A percentile compares a stretch with the other conserved stretches of the same genome.
phyloP scores from a whole-genome alignment of 2,329 filamentous ascomycete species.

The Scedosporium aurantiacum region DNA sequence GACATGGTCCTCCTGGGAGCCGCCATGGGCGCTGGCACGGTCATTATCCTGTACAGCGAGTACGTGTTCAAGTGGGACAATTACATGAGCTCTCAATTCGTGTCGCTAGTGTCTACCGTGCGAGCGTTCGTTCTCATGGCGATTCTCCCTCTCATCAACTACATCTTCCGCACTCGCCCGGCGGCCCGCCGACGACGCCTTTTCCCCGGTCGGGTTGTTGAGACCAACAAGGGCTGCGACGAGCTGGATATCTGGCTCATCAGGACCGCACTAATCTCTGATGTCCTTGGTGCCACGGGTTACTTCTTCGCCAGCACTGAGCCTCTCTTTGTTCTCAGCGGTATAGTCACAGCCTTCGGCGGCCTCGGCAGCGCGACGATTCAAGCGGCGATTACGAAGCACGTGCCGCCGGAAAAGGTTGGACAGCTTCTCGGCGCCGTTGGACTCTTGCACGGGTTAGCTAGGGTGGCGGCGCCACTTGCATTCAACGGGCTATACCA shows the following conservation, averaged over 20 bases:
- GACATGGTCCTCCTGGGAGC: conserved; percentile 76
- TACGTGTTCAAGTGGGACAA: conserved; percentile 74
- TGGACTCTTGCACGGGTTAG: conserved; percentile 73
- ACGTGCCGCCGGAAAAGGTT: conserved; percentile 70
- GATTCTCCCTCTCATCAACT: conserved; percentile 66
- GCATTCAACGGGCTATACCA: conserved; percentile 82
- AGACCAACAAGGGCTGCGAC: conserved; percentile 60
- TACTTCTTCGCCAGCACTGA: conserved; percentile 57
- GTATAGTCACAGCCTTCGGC: conserved; percentile 63
- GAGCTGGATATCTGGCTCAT: conserved; percentile 67
- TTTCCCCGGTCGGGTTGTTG: conserved; percentile 23
- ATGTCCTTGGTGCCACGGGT: conserved; percentile 63
- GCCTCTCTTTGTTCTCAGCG: conserved; percentile 57
- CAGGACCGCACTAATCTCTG: conserved; percentile 62
- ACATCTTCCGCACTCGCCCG: conserved; percentile 51
- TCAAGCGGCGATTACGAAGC: conserved; percentile 78
- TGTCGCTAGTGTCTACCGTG: conserved; percentile 66
- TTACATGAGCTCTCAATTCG: conserved; percentile 67
- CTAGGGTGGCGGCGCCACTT: conserved; percentile 67
- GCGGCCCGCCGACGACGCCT: conserved; percentile 24
- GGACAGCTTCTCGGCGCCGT: conserved; percentile 83
- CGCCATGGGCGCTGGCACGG: conserved; percentile 65
- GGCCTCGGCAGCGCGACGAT: conserved; percentile 78
- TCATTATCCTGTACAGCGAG: conserved; percentile 74
- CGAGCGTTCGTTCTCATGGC: conserved; percentile 67